Conservation (phyloP, 352 stramenopile genomes). For the Bremia lactucae region DNA sequence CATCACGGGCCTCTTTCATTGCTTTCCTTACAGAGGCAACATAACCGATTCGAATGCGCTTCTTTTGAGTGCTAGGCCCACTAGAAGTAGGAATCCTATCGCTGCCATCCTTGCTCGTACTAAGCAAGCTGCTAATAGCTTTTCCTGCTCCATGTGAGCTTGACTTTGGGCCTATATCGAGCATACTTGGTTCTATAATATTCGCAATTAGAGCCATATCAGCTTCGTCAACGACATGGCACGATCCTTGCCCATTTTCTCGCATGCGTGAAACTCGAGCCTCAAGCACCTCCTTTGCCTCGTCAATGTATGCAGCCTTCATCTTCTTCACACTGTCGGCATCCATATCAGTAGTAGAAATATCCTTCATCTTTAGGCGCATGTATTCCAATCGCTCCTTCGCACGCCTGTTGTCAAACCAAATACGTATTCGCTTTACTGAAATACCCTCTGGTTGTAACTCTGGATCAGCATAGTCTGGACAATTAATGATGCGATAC, state of each 20-base stretch:
- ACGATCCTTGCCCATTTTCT: slow-evolving; percentile 57
- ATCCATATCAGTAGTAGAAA: slow-evolving; percentile 76
- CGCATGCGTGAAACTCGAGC: slow-evolving; percentile 68
- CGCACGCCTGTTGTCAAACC: slow-evolving; percentile 80
- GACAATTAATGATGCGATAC: slow-evolving; percentile 83
- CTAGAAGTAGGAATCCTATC: slow-evolving; percentile 8
- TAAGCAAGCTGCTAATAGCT: neutral
- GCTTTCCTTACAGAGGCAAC: slow-evolving; percentile 76
- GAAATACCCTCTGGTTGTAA: slow-evolving; percentile 79
- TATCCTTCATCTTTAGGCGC: slow-evolving; percentile 84
- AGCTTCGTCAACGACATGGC: slow-evolving; percentile 72
- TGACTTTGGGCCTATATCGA: slow-evolving; percentile 25
- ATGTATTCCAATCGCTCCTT: slow-evolving; percentile 85
- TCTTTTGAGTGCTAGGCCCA: slow-evolving; percentile 41
- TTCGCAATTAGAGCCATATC: slow-evolving; percentile 55
- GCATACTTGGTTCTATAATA: slow-evolving; percentile 29
- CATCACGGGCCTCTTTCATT: slow-evolving; percentile 63
- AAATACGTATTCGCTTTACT: slow-evolving; percentile 83
- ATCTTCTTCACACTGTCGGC: slow-evolving; percentile 79
- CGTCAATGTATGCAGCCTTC: slow-evolving; percentile 82
- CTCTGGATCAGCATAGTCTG: slow-evolving; percentile 72
- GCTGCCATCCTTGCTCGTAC: slow-evolving; percentile 11
- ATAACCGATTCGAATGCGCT: slow-evolving; percentile 79
- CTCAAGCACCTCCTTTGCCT: slow-evolving; percentile 82
- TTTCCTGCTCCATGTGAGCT: slow-evolving; percentile 23